A percentile compares a stretch with the other conserved stretches of the same genome.
phyloP scores from a whole-genome alignment of 2,329 filamentous ascomycete genomes.

The Ophiostoma novo-ulmi region DNA sequence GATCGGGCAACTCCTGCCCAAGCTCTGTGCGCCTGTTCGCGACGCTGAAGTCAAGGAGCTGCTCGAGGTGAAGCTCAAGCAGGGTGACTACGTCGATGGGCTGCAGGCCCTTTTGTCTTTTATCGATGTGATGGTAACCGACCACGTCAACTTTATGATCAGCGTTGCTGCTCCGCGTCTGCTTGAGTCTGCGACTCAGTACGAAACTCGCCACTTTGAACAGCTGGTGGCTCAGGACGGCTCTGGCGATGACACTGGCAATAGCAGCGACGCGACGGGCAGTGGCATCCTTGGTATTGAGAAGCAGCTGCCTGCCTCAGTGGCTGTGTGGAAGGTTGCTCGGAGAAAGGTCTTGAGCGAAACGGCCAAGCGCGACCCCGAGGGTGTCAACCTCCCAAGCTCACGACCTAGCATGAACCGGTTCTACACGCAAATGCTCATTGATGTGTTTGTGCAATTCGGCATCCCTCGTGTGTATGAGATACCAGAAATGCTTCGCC shows the following conservation, averaged over 20 bases:
- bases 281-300: constrained; percentile 25
- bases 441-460: constrained; percentile 68
- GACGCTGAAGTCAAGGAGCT: constrained; percentile 69
- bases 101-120: constrained; percentile 70
- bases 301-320: constrained; percentile 50
- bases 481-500: constrained; percentile 67
- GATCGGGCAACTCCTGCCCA: constrained; percentile 69
- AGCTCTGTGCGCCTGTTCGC: constrained; percentile 74
- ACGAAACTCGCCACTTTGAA: constrained; percentile 68
- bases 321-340: constrained; percentile 56
- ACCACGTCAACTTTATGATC: constrained; percentile 77
- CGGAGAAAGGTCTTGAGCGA: constrained; percentile 60
- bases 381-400: constrained; percentile 57
- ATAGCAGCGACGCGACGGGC: constrained; percentile 51
- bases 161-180: constrained; percentile 66
- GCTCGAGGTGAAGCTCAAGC: constrained; percentile 54
- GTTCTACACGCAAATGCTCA: constrained; percentile 70
- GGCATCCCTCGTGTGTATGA: constrained; percentile 40
- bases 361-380: constrained; percentile 62
- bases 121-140: constrained; percentile 71
- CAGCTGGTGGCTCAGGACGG: constrained; percentile 50
- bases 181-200: constrained; percentile 64
- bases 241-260: background rate
- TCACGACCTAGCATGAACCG: constrained; percentile 62
- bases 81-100: constrained; percentile 66